Conservation (phyloP, 2,329 filamentous ascomycete species). For the Pseudomassariella vexata region DNA sequence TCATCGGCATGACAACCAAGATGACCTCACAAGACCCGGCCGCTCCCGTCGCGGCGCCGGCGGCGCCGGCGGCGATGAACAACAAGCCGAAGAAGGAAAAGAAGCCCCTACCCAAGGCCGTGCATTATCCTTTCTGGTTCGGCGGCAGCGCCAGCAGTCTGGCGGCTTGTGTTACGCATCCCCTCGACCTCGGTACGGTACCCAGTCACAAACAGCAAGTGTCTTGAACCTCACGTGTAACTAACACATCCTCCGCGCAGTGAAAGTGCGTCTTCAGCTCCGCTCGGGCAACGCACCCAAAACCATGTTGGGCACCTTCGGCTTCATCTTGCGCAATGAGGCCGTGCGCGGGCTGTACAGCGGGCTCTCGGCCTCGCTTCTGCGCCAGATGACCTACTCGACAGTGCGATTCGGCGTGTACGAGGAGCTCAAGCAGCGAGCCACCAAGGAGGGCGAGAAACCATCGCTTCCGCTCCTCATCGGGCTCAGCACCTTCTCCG, state of each 20-base stretch:
- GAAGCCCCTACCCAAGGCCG: slow-evolving; percentile 32
- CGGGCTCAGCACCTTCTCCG: slow-evolving; percentile 75
- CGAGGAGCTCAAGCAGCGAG: slow-evolving; percentile 77
- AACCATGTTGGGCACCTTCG: slow-evolving; percentile 80
- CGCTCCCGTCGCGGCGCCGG: slow-evolving; percentile 13
- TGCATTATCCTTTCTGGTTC: slow-evolving; percentile 83
- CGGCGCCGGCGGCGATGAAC: not conserved
- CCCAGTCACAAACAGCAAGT: too few species aligned
- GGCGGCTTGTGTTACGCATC: slow-evolving; percentile 88
- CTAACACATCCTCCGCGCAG: slow-evolving; percentile 25
- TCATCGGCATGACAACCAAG: slow-evolving; percentile 7
- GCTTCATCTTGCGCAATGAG: slow-evolving; percentile 71
- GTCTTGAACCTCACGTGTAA: too few species aligned
- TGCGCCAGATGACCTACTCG: slow-evolving; percentile 93
- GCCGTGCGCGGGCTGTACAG: slow-evolving; percentile 80
- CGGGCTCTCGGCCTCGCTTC: slow-evolving; percentile 84
- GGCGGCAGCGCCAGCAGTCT: slow-evolving; percentile 90
- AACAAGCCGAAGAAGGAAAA: slow-evolving; percentile 23
- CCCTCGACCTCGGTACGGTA: slow-evolving; percentile 79
- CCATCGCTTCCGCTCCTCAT: slow-evolving; percentile 74
- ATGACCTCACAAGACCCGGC: slow-evolving; percentile 11
- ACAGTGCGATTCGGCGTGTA: slow-evolving; percentile 96
- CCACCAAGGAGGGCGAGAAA: slow-evolving; percentile 40
- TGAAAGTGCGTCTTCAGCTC: slow-evolving; percentile 78
- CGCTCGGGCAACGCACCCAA: slow-evolving; percentile 69